Conservation (phyloP, 164 flowering plant species). For the Pachysandra terminalis region DNA sequence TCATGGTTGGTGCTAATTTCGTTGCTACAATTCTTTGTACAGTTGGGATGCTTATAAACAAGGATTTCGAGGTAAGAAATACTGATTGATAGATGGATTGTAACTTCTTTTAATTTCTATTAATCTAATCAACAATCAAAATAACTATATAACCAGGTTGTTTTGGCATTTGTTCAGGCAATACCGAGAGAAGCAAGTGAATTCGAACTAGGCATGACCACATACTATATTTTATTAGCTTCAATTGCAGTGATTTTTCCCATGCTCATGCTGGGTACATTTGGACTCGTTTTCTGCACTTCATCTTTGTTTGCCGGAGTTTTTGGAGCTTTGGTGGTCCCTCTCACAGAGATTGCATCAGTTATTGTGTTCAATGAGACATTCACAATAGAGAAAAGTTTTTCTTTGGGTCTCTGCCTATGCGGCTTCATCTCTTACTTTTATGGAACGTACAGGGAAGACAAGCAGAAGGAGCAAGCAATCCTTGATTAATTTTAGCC, state of each 20-base stretch:
- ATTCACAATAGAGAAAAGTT: not conserved
- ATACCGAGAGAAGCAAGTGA: not conserved
- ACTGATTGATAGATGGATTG: not conserved
- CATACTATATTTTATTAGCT: slow-evolving; percentile 6
- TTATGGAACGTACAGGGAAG: not conserved
- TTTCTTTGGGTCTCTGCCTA: not conserved
- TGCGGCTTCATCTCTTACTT: not conserved
- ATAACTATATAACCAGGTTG: too few relatives aligned
- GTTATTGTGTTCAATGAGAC: not conserved
- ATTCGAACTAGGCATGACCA: slow-evolving; percentile 8
- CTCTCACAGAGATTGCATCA: not conserved
- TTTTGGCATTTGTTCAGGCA: not conserved
- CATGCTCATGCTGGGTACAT: not conserved
- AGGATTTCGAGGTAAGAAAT: slow-evolving; percentile 40
- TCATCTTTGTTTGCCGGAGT: slow-evolving; percentile 7
- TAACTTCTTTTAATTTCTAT: not conserved
- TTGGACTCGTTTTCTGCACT: slow-evolving; percentile 2
- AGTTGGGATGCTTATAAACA: slow-evolving; percentile 36
- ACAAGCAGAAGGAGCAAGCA: not conserved
- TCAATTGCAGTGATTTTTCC: slow-evolving; percentile 1
- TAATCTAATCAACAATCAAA: too few relatives aligned
- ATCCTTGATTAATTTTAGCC: too few relatives aligned
- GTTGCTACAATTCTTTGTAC: slow-evolving; percentile 27
- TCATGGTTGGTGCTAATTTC: slow-evolving; percentile 29
- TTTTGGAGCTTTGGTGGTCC: not conserved